A percentile compares a stretch with the other conserved stretches of the same genome.
Conservation (phyloP, 176 grass and related monocot genomes). For the Aechmea fasciata region DNA sequence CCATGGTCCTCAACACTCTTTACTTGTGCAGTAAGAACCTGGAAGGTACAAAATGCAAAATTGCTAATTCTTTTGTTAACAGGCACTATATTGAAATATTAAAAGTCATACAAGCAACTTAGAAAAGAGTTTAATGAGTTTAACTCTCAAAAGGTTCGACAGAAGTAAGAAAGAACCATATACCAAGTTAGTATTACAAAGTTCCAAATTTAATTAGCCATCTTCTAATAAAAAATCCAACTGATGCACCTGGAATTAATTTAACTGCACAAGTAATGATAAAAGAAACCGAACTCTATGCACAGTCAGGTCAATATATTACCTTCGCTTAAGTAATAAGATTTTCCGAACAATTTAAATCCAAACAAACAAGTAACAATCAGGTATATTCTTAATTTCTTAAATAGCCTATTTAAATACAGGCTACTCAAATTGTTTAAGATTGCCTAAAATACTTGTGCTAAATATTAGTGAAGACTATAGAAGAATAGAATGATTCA, state of each 20-base stretch:
- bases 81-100: not conserved
- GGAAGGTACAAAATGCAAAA: slow-evolving; percentile 12
- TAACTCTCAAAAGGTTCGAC: not conserved
- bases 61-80: not conserved
- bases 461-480: no score
- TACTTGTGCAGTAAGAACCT: slow-evolving; percentile 83
- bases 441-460: no score
- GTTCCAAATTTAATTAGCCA: not conserved
- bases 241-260: not conserved
- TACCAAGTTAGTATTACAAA: no score
- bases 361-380: no score
- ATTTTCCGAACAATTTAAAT: no score
- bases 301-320: not conserved
- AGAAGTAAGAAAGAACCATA: not conserved
- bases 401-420: no score
- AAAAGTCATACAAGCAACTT: not conserved
- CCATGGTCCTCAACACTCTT: slow-evolving; percentile 94
- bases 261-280: not conserved
- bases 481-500: no score
- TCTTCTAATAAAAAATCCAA: not conserved
- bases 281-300: not conserved
- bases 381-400: no score
- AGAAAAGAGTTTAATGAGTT: not conserved
- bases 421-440: no score
- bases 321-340: no score